Conservation (phyloP, 208 protist species). For the Pavlovales sp. region DNA sequence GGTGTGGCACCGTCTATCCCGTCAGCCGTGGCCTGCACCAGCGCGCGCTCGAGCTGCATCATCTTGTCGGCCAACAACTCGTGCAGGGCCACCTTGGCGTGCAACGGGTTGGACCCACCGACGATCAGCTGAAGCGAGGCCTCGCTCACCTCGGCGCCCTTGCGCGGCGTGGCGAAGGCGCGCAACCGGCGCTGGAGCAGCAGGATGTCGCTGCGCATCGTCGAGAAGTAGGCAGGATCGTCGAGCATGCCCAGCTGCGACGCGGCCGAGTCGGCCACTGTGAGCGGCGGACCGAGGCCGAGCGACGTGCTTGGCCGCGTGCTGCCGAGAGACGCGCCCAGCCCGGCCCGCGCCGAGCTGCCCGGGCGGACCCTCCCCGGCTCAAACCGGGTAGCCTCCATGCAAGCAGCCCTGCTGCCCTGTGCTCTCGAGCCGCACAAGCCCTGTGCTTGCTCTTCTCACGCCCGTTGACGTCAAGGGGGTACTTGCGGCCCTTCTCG, state of each 20-base stretch:
- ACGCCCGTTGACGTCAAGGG: too few species aligned
- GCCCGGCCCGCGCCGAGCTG: too few species aligned
- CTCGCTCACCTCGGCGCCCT: background rate
- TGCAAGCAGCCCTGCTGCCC: too few species aligned
- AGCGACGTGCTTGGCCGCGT: too few species aligned
- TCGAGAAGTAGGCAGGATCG: background rate
- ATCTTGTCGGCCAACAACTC: background rate
- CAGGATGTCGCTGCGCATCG: background rate
- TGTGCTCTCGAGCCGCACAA: too few species aligned
- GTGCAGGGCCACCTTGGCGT: background rate
- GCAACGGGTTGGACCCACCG: background rate
- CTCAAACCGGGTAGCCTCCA: too few species aligned
- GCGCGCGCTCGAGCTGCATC: background rate
- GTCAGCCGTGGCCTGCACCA: background rate
- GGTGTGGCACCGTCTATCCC: too few species aligned
- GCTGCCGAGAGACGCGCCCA: too few species aligned
- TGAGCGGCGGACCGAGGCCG: too few species aligned
- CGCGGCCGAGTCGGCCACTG: background rate
- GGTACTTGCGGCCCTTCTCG: too few species aligned
- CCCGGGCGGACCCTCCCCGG: too few species aligned
- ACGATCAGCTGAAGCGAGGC: background rate
- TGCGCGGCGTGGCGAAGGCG: background rate
- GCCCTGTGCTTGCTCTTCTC: too few species aligned
- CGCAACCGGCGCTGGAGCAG: background rate
- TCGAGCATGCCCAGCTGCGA: background rate